A percentile compares a stretch with the other conserved stretches of the same genome.
phyloP scores from a whole-genome alignment of 345 rosid species.

The Pistacia atlantica region DNA sequence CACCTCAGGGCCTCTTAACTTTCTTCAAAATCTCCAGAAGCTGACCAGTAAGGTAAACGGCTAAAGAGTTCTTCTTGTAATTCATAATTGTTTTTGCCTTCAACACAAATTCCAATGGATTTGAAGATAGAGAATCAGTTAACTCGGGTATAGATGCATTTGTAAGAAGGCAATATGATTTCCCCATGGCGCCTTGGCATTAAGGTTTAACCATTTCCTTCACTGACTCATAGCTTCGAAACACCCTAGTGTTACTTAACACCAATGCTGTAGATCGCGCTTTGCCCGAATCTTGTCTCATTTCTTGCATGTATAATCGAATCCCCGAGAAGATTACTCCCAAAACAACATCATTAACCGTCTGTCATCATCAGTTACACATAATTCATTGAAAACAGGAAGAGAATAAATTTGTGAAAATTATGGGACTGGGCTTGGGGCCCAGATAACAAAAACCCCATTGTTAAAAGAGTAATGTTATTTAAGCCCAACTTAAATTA shows the following conservation, averaged over 20 bases:
- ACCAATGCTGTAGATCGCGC: constrained; percentile 33
- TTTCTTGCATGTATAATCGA: constrained; percentile 41
- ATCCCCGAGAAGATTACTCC: constrained; percentile 41
- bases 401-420: not conserved
- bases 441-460: too few species aligned
- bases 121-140: not conserved
- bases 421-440: too few species aligned
- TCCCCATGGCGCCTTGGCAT: constrained; percentile 42
- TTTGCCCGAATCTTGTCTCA: constrained; percentile 7
- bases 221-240: constrained; percentile 35
- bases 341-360: constrained; percentile 42
- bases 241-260: constrained; percentile 38
- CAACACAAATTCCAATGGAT: constrained; percentile 32
- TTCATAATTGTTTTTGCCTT: constrained; percentile 26
- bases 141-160: constrained; percentile 35
- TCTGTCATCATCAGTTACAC: constrained; percentile 22
- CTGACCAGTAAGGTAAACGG: constrained; percentile 24
- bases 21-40: constrained; percentile 15
- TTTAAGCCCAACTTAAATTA: too few species aligned
- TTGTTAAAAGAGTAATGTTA: too few species aligned
- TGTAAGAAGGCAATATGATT: constrained; percentile 42
- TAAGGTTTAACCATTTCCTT: constrained; percentile 41
- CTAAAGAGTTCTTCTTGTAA: constrained; percentile 33
- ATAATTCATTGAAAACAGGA: not conserved
- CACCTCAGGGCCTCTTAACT: constrained; percentile 42